Conservation (phyloP, 768 basidiomycete genomes). For the Rhodotorula babjevae region DNA sequence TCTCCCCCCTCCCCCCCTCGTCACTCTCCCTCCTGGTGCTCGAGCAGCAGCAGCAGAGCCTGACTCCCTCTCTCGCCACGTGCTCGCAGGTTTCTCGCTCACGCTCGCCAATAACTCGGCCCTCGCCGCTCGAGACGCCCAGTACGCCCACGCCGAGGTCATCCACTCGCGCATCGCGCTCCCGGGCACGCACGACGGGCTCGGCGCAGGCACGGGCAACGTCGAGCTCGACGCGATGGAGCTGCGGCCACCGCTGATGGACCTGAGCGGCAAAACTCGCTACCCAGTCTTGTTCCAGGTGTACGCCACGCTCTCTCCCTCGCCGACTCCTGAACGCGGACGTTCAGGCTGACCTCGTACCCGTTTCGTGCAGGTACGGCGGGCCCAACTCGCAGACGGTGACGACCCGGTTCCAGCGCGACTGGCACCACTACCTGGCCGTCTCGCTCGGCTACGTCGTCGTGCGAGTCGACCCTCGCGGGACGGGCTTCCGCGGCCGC, state of each 20-base stretch:
- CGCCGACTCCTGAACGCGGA: neutral
- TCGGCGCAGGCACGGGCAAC: neutral
- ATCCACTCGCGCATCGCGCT: constrained; percentile 66
- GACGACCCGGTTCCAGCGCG: constrained; percentile 57
- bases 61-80: neutral
- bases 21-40: neutral
- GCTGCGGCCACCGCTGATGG: constrained; percentile 85
- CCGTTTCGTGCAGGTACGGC: constrained; percentile 63
- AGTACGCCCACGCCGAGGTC: constrained; percentile 69
- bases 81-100: constrained; percentile 54
- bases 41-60: neutral
- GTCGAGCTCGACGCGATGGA: constrained; percentile 66
- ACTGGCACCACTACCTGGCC: constrained; percentile 84
- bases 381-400: constrained; percentile 83
- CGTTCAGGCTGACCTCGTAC: no score
- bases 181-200: constrained; percentile 54
- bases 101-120: constrained; percentile 65
- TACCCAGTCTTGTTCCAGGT: constrained; percentile 91
- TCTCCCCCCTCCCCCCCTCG: neutral
- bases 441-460: constrained; percentile 76
- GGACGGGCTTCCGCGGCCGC: constrained; percentile 87
- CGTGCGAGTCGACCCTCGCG: constrained; percentile 84
- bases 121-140: constrained; percentile 60
- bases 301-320: constrained; percentile 47
- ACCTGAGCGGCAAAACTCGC: constrained; percentile 88